A percentile compares a stretch with the other conserved stretches of the same genome.
Conservation (phyloP, 1,284 basidiomycete species). For the Cryptococcus maquisensis region DNA sequence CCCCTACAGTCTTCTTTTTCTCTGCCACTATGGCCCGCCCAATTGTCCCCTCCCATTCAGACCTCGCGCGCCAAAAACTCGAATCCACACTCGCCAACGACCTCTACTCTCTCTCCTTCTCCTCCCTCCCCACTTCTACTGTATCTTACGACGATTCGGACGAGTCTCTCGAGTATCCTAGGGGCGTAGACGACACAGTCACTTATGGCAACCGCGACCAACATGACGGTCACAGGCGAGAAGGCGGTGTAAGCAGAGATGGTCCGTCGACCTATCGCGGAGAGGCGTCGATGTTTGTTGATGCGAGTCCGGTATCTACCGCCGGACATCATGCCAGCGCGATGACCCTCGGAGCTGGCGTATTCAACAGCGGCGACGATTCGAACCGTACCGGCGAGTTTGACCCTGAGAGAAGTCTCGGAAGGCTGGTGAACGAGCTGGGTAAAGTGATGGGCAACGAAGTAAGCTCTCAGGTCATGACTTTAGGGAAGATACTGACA, state of each 20-base stretch:
- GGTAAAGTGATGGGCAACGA: slow-evolving; percentile 34
- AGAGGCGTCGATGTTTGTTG: slow-evolving; percentile 14
- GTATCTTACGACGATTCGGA: background rate
- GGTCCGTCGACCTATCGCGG: background rate
- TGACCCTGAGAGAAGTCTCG: slow-evolving; percentile 74
- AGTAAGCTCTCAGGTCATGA: slow-evolving; percentile 12
- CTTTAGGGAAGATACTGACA: background rate
- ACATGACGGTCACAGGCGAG: no score
- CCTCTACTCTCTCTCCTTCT: slow-evolving; percentile 40
- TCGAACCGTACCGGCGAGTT: slow-evolving; percentile 59
- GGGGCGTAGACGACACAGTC: background rate
- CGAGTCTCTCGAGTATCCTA: background rate
- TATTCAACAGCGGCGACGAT: slow-evolving; percentile 50
- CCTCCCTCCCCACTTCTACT: slow-evolving; percentile 22
- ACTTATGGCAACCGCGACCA: no score
- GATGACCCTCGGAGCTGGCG: slow-evolving; percentile 73
- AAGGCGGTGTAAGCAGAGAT: no score
- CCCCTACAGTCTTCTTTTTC: no score
- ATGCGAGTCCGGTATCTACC: slow-evolving; percentile 60
- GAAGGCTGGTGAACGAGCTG: slow-evolving; percentile 51
- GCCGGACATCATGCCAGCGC: slow-evolving; percentile 79
- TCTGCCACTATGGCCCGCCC: slow-evolving; percentile 6
- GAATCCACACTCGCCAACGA: slow-evolving; percentile 45
- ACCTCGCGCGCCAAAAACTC: slow-evolving; percentile 41
- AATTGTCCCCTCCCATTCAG: slow-evolving; percentile 36